Evolutionary conservation across 106 monocot species (phyloP), one percentile per base, ranked within the genome.

Genomic region (Platanthera guangdongensis): DNA sequence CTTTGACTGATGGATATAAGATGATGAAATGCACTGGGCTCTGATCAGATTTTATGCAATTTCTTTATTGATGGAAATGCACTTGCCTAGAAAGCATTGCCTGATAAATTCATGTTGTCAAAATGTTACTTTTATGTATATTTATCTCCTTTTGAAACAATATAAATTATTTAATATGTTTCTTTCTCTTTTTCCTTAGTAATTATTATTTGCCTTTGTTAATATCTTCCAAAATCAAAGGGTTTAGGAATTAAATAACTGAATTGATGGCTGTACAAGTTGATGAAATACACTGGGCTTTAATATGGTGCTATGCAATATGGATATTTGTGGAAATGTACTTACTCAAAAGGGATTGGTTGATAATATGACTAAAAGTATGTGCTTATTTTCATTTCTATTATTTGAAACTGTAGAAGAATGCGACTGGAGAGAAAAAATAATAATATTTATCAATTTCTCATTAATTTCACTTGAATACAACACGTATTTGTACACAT

Each of bases 21-120:
- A 60, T 60, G 59, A 60, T 60, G 59, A 60, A 22, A 60, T 60
- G 59, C 59, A 60, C 59, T 60, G 59, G 59, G 59, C 59, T 60
- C 59, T 60, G 59, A 60, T 6, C 18, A 60, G n/a, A 16, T 55
- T 55, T 14, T 55, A 12, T 55, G 16, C 55, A 55, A 14, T 14
- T 60, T 60, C 6, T 8, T 19, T 60, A 60, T 19, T 60, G 59
- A 55, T 19, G 3, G 59, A 60, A 60, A 19, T 60, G 59, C 59
- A 60, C 21, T 60, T 60, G 59, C 19, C 59, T 60, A 60, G 59
- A 60, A 60, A 60, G 59, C 59, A 60, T 60, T 60, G 59, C 8
- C 59, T 60, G 59, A 60, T 60, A 19, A 21, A 19, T 16, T 18
- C 59, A 60, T 21, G 9, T 60, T 0, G 6, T 21, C 19, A 19